Conservation (phyloP, 306 rosid genomes). For the Fagus crenata region DNA sequence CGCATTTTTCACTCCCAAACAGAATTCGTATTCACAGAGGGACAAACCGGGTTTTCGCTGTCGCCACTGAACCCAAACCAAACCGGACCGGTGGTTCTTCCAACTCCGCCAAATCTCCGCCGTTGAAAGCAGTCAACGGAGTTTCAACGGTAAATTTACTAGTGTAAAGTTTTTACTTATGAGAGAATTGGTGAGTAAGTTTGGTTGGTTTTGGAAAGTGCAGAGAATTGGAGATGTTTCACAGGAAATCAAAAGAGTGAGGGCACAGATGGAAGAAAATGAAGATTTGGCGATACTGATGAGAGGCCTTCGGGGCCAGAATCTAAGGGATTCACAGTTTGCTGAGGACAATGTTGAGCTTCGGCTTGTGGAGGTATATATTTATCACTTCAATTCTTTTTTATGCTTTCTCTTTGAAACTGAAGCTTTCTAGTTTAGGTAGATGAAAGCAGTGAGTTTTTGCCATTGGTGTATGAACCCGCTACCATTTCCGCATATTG, state of each 20-base stretch:
- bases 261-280: constrained; percentile 96
- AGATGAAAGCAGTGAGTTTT: constrained; percentile 89
- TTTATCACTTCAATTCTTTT: not conserved
- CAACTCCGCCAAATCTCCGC: constrained; percentile 55
- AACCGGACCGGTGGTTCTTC: constrained; percentile 45
- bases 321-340: constrained; percentile 71
- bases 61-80: constrained; percentile 69
- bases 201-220: constrained; percentile 11
- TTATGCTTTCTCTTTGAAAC: constrained; percentile 12
- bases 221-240: constrained; percentile 95
- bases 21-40: constrained; percentile 48
- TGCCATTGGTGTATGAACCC: constrained; percentile 91
- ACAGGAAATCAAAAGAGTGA: constrained; percentile 83
- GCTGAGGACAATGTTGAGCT: constrained; percentile 83
- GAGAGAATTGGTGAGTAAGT: no score
- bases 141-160: constrained; percentile 55
- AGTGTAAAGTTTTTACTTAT: no score
- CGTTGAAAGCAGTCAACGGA: constrained; percentile 57
- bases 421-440: constrained; percentile 43
- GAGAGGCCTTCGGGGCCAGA: constrained; percentile 95
- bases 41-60: constrained; percentile 51
- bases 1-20: constrained; percentile 26
- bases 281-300: constrained; percentile 86
- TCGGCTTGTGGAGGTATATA: constrained; percentile 86
- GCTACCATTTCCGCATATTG: constrained; percentile 84